A percentile compares a stretch with the other conserved stretches of the same genome.
phyloP scores from a whole-genome alignment of 2,329 filamentous ascomycete species.

The Dactylellina drechsleri region DNA sequence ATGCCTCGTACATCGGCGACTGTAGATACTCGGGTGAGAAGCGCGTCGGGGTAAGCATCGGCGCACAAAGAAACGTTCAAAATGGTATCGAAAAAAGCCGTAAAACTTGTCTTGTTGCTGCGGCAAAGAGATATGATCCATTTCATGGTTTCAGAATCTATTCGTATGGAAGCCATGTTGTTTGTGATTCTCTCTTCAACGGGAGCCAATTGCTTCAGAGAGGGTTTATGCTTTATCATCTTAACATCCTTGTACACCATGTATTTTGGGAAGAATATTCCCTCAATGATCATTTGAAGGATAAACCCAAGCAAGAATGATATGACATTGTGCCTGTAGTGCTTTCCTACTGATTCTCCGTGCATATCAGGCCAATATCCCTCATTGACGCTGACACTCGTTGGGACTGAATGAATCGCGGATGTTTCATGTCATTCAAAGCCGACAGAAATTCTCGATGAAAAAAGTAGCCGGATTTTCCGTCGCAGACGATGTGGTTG shows the following conservation, averaged over 20 bases:
- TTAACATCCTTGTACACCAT: slow-evolving; percentile 16
- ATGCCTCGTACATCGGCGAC: slow-evolving; percentile 9
- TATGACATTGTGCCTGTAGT: neutral
- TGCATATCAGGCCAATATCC: slow-evolving; percentile 9
- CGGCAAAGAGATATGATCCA: slow-evolving; percentile 10
- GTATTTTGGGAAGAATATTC: slow-evolving; percentile 16
- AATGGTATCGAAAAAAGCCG: slow-evolving; percentile 19
- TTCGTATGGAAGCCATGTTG: slow-evolving; percentile 22
- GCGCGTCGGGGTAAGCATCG: slow-evolving; percentile 11
- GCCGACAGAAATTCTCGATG: slow-evolving; percentile 18
- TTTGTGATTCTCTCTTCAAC: slow-evolving; percentile 21
- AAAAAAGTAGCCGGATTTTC: slow-evolving; percentile 18
- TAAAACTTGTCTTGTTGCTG: slow-evolving; percentile 11
- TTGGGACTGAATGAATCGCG: neutral
- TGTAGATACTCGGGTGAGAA: neutral
- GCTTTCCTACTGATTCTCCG: neutral
- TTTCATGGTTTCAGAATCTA: slow-evolving; percentile 9
- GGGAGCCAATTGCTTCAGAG: slow-evolving; percentile 1
- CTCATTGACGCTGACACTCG: neutral
- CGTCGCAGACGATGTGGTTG: slow-evolving; percentile 30
- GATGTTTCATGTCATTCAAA: slow-evolving; percentile 11
- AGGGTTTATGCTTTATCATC: neutral
- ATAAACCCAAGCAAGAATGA: slow-evolving; percentile 8
- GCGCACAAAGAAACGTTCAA: slow-evolving; percentile 17
- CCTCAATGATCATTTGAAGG: slow-evolving; percentile 6